These are phyloP conservation scores for Chlorella sp. DNA, from an alignment of 139 green algal species.

Conservation along the genomic window DNA sequence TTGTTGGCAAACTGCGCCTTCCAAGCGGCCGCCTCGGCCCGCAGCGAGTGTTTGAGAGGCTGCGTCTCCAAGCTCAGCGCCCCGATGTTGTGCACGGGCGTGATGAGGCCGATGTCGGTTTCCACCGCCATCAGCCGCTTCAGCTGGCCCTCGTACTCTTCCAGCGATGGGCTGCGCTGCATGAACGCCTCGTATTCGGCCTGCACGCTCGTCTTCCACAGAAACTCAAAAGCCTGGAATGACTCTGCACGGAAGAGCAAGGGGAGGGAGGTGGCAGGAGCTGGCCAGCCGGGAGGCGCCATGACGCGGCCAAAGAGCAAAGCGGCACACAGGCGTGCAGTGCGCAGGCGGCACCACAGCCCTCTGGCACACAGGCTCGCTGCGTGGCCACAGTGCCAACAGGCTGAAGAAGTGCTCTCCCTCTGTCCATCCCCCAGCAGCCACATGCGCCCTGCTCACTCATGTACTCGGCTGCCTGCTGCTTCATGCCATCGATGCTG, in stretches of 20 bases:
- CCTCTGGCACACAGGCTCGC: too few species aligned
- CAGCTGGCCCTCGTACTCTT: conserved; percentile 89
- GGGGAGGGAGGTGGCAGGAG: not conserved
- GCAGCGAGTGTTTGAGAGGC: conserved; percentile 85
- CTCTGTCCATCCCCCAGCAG: too few species aligned
- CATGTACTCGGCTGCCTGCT: conserved; percentile 76
- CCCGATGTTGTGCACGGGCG: conserved; percentile 83
- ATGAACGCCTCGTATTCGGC: conserved; percentile 70
- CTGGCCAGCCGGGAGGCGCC: too few species aligned
- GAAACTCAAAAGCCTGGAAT: conserved; percentile 84
- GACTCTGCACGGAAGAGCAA: conserved; percentile 21
- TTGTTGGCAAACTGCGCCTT: conserved; percentile 94
- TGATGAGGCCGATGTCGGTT: conserved; percentile 27
- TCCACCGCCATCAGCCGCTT: conserved; percentile 85
- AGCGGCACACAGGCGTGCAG: not conserved
- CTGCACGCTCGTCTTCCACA: conserved; percentile 86
- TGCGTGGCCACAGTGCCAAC: too few species aligned
- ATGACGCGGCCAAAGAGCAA: not conserved
- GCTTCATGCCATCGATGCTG: conserved; percentile 78
- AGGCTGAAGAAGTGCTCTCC: too few species aligned
- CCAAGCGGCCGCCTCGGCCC: conserved; percentile 84
- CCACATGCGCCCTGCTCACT: too few species aligned
- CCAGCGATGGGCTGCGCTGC: conserved; percentile 73
- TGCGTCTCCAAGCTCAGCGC: conserved; percentile 80
- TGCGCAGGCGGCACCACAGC: too few species aligned